Evolutionary conservation across 768 basidiomycete species (phyloP), one percentile per base, ranked within the genome.

Genomic region (Serendipita sp.): DNA sequence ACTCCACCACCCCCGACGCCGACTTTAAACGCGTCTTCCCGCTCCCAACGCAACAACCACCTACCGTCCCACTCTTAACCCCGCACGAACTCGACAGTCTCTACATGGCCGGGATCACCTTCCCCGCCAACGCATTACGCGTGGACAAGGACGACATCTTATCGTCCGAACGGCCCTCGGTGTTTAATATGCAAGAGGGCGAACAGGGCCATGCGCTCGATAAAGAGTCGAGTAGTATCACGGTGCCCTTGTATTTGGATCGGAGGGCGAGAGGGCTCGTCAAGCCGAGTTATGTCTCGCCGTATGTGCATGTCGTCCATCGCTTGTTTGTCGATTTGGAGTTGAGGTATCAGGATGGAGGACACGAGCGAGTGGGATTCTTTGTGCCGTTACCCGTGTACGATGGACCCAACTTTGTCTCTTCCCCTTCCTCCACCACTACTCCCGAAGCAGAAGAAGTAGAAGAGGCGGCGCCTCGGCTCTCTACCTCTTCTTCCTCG

Each of bases 161-260:
- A n/a, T 24, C 16, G 9, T 24, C 53, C 1, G 30, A 58, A 11
- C n/a, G 31, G 1, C 53, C 53, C 17, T 24, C 22, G 22, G 53
- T 58, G 53, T 58, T 58, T 31, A 58, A 58, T 31, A 58, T 58
- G 53, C 53, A 58, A 58, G 53, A 58, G n/a, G 53, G 53, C 53
- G 22, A 26, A 26, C 17, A 58, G n/a, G 53, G 53, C 13, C 53
- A 58, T 33, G n/a, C 53, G 17, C 53, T 58, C 53, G 53, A 58
- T n/a, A 20, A 3, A 7, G 53, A 58, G 24, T 24, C 31, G 31
- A 58, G 53, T 33, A 58, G 53, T 31, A 58, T 58, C 31, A 58
- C 53, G 3, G 53, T 58, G 16, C 53, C 53, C 3, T n/a, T 58
- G 4, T 33, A 24, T 31, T 24, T 58, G 17, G 53, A 58, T 31